Conservation (phyloP, 169 alveolate species). For the Eimeria acervulina region DNA sequence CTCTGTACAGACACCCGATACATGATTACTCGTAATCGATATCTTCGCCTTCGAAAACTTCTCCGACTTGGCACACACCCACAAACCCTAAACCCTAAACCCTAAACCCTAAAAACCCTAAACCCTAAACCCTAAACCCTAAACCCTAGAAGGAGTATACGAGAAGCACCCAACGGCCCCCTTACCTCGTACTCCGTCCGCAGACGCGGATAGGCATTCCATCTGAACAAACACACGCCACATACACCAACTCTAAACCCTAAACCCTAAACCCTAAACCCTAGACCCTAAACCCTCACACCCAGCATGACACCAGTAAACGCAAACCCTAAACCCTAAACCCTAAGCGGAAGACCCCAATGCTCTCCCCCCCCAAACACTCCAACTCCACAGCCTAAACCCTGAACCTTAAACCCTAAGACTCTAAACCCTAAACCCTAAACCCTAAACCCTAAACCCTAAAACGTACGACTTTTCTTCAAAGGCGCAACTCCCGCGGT, state of each 20-base stretch:
- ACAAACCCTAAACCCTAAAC: not conserved
- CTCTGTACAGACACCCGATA: slow-evolving; percentile 85
- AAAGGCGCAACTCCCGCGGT: slow-evolving; percentile 83
- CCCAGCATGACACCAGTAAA: not conserved
- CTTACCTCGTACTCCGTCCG: slow-evolving; percentile 75
- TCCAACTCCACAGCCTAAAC: too few relatives aligned
- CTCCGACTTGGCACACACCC: slow-evolving; percentile 42
- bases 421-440: not conserved
- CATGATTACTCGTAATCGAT: slow-evolving; percentile 63
- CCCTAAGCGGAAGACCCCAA: too few relatives aligned
- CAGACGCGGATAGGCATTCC: slow-evolving; percentile 81
- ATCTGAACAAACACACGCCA: slow-evolving; percentile 41
- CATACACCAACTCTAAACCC: too few relatives aligned
- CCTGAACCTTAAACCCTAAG: not conserved
- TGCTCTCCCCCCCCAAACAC: too few relatives aligned
- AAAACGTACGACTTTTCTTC: slow-evolving; percentile 85
- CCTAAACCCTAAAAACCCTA: not conserved
- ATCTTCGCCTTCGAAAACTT: slow-evolving; percentile 75
- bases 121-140: slow-evolving; percentile 34
- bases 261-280: not conserved
- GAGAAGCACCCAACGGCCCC: not conserved
- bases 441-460: not conserved
- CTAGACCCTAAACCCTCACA: not conserved
- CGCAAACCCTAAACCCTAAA: not conserved
- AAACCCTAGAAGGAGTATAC: not conserved